A percentile compares a stretch with the other conserved stretches of the same genome.
Evolutionary conservation across 2,329 filamentous ascomycete species (phyloP).

Genomic region (Cercospora sojina): DNA sequence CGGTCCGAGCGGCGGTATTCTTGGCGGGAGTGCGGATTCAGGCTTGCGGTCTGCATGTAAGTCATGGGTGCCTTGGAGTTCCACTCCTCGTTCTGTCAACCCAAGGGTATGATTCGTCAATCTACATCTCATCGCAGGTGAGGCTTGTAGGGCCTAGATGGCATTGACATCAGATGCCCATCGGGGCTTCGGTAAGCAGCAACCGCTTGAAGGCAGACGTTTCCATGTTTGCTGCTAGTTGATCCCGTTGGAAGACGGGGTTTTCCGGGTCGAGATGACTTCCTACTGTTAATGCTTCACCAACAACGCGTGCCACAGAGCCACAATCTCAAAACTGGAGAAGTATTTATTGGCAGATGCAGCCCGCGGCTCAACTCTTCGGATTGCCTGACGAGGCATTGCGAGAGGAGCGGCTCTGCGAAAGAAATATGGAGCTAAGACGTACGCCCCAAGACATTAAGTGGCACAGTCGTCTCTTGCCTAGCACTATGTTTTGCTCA

Average conservation of each 20-base stretch:
- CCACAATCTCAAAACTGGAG: not conserved
- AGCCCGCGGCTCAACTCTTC: not conserved
- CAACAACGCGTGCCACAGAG: not conserved
- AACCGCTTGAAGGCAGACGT: not conserved
- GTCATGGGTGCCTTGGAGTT: not conserved
- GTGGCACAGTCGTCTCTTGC: not conserved
- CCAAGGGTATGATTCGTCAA: not conserved
- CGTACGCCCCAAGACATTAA: not conserved
- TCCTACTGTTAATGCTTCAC: not conserved
- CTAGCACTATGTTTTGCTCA: not conserved
- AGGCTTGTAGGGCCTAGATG: not conserved
- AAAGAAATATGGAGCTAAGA: not conserved
- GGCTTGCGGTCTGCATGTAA: not conserved
- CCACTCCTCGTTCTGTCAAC: not conserved
- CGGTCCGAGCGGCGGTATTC: slow-evolving; percentile 9
- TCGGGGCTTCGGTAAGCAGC: not conserved
- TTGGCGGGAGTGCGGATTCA: not conserved
- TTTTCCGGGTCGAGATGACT: too few species aligned
- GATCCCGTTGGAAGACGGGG: too few species aligned
- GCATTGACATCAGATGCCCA: not conserved
- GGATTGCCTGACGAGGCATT: not conserved
- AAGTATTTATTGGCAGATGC: not conserved
- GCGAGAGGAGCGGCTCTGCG: not conserved
- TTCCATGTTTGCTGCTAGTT: not conserved
- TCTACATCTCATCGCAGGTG: not conserved